A percentile compares a stretch with the other conserved stretches of the same genome.
Evolutionary conservation across 495 filamentous ascomycete genomes (phyloP).

Genomic region (Lophium mytilinum): DNA sequence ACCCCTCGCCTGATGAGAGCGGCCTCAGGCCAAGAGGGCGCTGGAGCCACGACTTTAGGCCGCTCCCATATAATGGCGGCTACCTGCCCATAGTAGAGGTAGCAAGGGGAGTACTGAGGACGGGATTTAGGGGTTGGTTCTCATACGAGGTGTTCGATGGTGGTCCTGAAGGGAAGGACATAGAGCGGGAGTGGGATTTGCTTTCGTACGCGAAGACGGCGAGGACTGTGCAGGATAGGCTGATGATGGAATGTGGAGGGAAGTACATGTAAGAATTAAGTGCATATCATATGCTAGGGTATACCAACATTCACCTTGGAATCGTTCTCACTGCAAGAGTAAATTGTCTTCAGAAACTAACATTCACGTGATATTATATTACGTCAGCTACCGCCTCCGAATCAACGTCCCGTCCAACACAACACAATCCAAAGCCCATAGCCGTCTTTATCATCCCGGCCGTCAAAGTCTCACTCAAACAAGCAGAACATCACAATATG

Average conservation of each 20-base stretch:
- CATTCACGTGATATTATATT: too few species aligned
- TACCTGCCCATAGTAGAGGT: conserved; percentile 65
- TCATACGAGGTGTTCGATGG: conserved; percentile 72
- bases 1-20: conserved; percentile 36
- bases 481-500: too few species aligned
- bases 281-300: too few species aligned
- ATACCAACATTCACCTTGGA: too few species aligned
- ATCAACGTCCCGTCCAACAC: too few species aligned
- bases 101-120: conserved; percentile 55
- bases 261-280: background rate
- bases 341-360: too few species aligned
- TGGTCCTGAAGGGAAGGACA: conserved; percentile 48
- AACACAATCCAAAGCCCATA: too few species aligned
- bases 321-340: too few species aligned
- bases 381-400: too few species aligned
- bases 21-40: conserved; percentile 51
- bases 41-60: conserved; percentile 68
- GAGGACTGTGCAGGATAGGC: conserved; percentile 46
- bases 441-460: too few species aligned
- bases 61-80: conserved; percentile 62
- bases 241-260: conserved; percentile 41
- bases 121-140: conserved; percentile 66
- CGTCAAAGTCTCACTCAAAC: too few species aligned
- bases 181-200: conserved; percentile 55
- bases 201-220: conserved; percentile 50